These are phyloP conservation scores for Gautieria morchelliformis DNA, from an alignment of 768 basidiomycete genomes.

Conservation along the genomic window DNA sequence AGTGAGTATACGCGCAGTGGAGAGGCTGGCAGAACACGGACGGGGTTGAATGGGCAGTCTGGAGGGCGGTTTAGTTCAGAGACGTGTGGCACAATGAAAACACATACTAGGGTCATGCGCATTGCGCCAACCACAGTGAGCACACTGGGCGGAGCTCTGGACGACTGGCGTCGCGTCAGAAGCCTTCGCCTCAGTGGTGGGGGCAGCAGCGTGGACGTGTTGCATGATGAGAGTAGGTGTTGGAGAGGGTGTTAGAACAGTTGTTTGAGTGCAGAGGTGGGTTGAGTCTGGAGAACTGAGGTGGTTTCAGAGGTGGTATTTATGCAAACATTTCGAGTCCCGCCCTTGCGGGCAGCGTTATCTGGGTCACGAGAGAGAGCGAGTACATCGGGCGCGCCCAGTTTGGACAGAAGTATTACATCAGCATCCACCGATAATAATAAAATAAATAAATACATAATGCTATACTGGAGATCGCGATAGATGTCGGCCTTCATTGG, in stretches of 20 bases:
- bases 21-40: not conserved
- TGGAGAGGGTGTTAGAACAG: not conserved
- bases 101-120: constrained; percentile 24
- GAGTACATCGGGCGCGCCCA: not conserved
- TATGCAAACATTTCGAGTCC: not conserved
- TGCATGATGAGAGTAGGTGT: not conserved
- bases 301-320: not conserved
- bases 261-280: not conserved
- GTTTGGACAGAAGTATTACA: not conserved
- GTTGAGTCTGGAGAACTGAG: not conserved
- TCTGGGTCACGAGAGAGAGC: not conserved
- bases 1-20: not conserved
- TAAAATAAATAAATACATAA: not conserved
- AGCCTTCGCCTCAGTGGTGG: not conserved
- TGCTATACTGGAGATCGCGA: not conserved
- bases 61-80: not conserved
- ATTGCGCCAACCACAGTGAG: constrained; percentile 68
- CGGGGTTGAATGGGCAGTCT: constrained; percentile 4
- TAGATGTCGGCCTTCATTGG: not conserved
- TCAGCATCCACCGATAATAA: not conserved
- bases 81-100: not conserved
- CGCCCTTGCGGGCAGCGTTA: not conserved
- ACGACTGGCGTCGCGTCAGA: constrained; percentile 19
- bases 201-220: not conserved
- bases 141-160: constrained; percentile 64